Conservation (phyloP, 371 early-diverging fungal species). For the Saksenaea vasiformis region DNA sequence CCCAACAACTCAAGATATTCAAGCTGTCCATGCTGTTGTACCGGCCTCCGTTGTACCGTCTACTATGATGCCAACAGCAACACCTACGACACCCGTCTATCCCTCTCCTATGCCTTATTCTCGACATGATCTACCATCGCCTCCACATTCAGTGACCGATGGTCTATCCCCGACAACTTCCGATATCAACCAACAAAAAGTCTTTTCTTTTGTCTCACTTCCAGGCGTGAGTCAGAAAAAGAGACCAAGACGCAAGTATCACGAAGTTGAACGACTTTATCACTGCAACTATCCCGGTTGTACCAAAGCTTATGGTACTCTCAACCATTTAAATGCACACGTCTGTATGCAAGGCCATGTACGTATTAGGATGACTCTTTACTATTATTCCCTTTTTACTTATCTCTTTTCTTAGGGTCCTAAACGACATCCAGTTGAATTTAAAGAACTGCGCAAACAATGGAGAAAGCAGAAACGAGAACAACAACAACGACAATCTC, state of each 20-base stretch:
- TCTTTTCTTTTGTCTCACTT: slow-evolving; percentile 66
- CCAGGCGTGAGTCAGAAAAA: slow-evolving; percentile 68
- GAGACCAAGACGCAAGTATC: slow-evolving; percentile 67
- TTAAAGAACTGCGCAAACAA: slow-evolving; percentile 34
- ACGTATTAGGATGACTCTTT: slow-evolving; percentile 19
- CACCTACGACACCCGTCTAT: background rate
- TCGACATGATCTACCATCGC: slow-evolving; percentile 13
- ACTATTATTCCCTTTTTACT: slow-evolving; percentile 4
- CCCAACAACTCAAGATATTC: background rate
- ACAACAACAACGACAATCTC: background rate
- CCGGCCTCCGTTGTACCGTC: slow-evolving; percentile 8
- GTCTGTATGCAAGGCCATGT: slow-evolving; percentile 74
- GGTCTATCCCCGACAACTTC: slow-evolving; percentile 17
- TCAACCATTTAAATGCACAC: slow-evolving; percentile 76
- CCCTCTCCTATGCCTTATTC: slow-evolving; percentile 1
- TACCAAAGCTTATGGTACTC: slow-evolving; percentile 69
- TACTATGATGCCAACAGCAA: background rate
- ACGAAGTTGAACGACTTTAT: slow-evolving; percentile 73
- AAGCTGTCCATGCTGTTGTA: background rate
- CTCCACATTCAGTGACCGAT: slow-evolving; percentile 1
- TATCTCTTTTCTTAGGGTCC: slow-evolving; percentile 19
- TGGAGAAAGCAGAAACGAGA: slow-evolving; percentile 35
- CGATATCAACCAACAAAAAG: slow-evolving; percentile 34
- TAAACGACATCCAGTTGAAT: slow-evolving; percentile 34
- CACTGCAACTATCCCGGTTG: slow-evolving; percentile 66